Conservation (phyloP, 2,329 filamentous ascomycete species). For the Leptographium wingfieldii region DNA sequence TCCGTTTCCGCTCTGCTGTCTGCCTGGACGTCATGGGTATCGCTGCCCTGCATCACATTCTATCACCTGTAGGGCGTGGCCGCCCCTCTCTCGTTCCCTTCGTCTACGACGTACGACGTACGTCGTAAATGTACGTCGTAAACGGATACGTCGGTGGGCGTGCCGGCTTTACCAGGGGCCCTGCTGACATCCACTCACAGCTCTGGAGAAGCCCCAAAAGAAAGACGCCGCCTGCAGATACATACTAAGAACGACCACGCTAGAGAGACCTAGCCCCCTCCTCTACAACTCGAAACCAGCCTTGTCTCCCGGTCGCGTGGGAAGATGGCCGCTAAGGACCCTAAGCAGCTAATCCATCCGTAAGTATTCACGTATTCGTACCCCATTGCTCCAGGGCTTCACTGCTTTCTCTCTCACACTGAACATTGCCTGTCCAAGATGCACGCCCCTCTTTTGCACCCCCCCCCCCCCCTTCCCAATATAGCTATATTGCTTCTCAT, state of each 20-base stretch:
- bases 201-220: not conserved
- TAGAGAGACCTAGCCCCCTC: not conserved
- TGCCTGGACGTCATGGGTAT: too few species aligned
- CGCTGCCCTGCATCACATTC: too few species aligned
- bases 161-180: not conserved
- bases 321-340: not conserved
- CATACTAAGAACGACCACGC: not conserved
- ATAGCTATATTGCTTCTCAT: not conserved
- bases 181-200: not conserved
- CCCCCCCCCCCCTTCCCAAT: not conserved
- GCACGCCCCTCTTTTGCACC: not conserved
- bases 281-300: not conserved
- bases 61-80: too few species aligned
- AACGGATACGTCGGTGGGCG: not conserved
- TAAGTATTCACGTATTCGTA: not conserved
- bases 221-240: not conserved
- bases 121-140: too few species aligned
- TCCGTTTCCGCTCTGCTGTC: too few species aligned
- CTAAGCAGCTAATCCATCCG: not conserved
- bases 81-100: too few species aligned
- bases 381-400: not conserved
- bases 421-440: too few species aligned
- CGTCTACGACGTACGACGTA: not conserved
- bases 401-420: too few species aligned
- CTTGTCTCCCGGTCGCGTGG: constrained; percentile 5